Conservation (phyloP, 2,329 filamentous ascomycete species). For the Aspergillus quadricinctus region DNA sequence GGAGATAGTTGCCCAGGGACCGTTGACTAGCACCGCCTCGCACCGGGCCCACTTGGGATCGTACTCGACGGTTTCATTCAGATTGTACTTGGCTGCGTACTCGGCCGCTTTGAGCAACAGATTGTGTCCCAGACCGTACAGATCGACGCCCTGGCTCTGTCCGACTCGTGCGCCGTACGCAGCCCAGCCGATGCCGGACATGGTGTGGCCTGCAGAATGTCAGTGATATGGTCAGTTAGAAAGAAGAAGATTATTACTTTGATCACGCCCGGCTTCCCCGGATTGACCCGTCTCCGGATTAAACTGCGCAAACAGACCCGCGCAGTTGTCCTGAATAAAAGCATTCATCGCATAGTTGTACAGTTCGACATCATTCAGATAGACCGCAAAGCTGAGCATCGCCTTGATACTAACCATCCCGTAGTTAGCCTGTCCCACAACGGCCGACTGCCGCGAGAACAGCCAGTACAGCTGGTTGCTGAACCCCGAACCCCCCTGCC, state of each 20-base stretch:
- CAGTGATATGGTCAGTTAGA: too few species aligned
- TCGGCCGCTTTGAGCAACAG: slow-evolving; percentile 35
- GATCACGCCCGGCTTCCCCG: slow-evolving; percentile 38
- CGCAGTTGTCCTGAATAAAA: slow-evolving; percentile 36
- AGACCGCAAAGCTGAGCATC: slow-evolving; percentile 38
- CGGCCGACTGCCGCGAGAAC: slow-evolving; percentile 36
- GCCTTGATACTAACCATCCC: slow-evolving; percentile 40
- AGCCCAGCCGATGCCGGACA: slow-evolving; percentile 31
- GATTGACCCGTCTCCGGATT: slow-evolving; percentile 32
- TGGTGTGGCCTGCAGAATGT: slow-evolving; percentile 20
- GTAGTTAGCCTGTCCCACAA: slow-evolving; percentile 43
- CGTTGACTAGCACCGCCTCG: slow-evolving; percentile 38
- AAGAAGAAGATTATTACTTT: slow-evolving; percentile 8
- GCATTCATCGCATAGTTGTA: slow-evolving; percentile 41
- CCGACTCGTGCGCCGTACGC: slow-evolving; percentile 31
- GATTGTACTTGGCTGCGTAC: slow-evolving; percentile 39
- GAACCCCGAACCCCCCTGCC: slow-evolving; percentile 36
- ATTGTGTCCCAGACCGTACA: slow-evolving; percentile 29
- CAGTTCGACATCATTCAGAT: slow-evolving; percentile 38
- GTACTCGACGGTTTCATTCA: slow-evolving; percentile 32
- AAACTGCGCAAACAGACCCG: slow-evolving; percentile 27
- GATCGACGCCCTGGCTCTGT: slow-evolving; percentile 35
- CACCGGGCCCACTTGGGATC: slow-evolving; percentile 36
- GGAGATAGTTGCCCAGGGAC: slow-evolving; percentile 33
- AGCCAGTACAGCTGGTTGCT: slow-evolving; percentile 41